phyloP scores from a whole-genome alignment of 345 rosid genomes.

The Salix arbutifolia region DNA sequence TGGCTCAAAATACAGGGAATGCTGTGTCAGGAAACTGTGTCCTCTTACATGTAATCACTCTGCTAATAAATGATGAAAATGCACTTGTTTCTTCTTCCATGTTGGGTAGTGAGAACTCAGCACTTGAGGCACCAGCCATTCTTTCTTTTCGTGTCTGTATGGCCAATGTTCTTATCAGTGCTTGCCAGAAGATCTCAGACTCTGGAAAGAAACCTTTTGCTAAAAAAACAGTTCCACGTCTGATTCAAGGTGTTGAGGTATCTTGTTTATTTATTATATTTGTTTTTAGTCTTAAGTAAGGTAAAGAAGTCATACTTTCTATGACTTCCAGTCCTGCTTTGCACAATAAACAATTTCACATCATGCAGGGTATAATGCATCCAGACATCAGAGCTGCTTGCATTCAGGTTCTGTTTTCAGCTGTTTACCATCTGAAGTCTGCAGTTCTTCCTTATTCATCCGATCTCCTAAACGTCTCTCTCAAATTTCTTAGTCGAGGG shows the following conservation, averaged over 20 bases:
- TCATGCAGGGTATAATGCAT: constrained; percentile 39
- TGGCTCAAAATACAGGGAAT: constrained; percentile 40
- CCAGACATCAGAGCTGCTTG: constrained; percentile 70
- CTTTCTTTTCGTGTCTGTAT: constrained; percentile 67
- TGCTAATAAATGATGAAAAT: constrained; percentile 39
- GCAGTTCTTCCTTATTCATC: constrained; percentile 63
- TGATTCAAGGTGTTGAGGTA: constrained; percentile 62
- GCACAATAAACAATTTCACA: background rate
- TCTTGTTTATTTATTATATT: constrained; percentile 4
- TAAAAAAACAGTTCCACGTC: constrained; percentile 45
- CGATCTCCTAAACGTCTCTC: constrained; percentile 62
- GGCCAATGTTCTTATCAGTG: constrained; percentile 87
- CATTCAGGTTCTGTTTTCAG: constrained; percentile 77
- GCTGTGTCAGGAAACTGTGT: constrained; percentile 29
- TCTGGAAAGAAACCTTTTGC: constrained; percentile 54
- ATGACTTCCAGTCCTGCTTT: background rate
- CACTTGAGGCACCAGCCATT: constrained; percentile 25
- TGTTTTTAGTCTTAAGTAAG: background rate
- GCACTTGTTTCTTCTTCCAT: constrained; percentile 20
- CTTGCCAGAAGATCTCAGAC: constrained; percentile 68
- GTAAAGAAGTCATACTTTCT: too few species aligned
- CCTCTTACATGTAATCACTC: constrained; percentile 45
- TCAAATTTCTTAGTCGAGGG: constrained; percentile 53
- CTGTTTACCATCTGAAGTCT: constrained; percentile 78
- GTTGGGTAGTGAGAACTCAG: constrained; percentile 20